These are phyloP conservation scores for Aphanomyces euteiches DNA, from an alignment of 352 stramenopile genomes.

Conservation along the genomic window DNA sequence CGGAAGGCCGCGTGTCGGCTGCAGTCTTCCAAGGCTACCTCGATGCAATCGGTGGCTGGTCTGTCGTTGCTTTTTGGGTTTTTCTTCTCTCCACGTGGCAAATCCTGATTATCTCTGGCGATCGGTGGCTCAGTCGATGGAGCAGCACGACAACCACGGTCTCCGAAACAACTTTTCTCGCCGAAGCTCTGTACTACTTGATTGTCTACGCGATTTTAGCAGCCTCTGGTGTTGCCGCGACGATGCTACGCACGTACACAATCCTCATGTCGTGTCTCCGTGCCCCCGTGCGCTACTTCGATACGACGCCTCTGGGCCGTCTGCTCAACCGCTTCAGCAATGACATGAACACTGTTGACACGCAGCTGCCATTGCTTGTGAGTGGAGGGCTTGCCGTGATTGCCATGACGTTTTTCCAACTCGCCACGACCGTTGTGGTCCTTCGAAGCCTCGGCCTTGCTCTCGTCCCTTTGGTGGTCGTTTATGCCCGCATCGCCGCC, in stretches of 20 bases:
- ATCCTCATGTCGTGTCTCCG: constrained; percentile 55
- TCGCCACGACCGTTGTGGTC: constrained; percentile 68
- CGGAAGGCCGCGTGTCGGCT: constrained; percentile 40
- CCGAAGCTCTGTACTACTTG: constrained; percentile 37
- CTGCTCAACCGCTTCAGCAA: constrained; percentile 89
- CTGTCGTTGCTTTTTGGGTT: background rate
- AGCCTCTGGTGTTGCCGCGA: constrained; percentile 47
- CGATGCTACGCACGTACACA: constrained; percentile 56
- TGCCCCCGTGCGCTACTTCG: constrained; percentile 91
- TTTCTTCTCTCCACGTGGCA: constrained; percentile 23
- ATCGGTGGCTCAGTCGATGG: constrained; percentile 17
- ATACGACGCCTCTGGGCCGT: constrained; percentile 86
- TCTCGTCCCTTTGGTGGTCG: constrained; percentile 61
- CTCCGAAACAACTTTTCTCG: background rate
- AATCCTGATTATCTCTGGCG: background rate
- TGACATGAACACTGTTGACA: constrained; percentile 92
- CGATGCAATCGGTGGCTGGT: constrained; percentile 38
- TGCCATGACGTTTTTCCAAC: constrained; percentile 65
- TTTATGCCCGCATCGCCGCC: constrained; percentile 70
- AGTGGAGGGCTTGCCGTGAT: constrained; percentile 61
- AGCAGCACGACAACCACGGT: constrained; percentile 4
- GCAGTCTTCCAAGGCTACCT: constrained; percentile 50
- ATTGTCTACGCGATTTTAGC: constrained; percentile 58
- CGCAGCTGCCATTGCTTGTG: constrained; percentile 62
- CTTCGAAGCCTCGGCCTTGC: constrained; percentile 68